A percentile compares a stretch with the other conserved stretches of the same genome.
Conservation (phyloP, 1,139 yeast species). For the Blastobotrys proliferans region DNA sequence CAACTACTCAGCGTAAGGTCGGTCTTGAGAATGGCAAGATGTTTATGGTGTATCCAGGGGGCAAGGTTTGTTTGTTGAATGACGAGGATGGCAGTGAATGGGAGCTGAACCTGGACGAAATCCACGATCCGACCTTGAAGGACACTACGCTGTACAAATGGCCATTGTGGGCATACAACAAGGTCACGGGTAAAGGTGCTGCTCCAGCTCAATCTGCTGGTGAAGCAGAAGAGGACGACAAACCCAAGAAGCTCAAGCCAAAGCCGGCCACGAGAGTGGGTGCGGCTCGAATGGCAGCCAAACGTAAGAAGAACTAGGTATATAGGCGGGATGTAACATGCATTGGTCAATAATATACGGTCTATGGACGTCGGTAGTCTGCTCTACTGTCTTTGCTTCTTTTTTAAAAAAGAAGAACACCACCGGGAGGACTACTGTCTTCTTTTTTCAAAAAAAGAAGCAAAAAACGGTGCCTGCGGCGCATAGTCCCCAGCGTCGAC, state of each 20-base stretch:
- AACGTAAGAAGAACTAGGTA: neutral
- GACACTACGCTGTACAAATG: constrained; percentile 53
- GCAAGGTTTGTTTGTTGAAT: constrained; percentile 62
- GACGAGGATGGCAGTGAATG: constrained; percentile 47
- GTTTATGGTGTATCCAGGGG: constrained; percentile 63
- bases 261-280: constrained; percentile 29
- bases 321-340: neutral
- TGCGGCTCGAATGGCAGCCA: constrained; percentile 15
- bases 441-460: too few relatives aligned
- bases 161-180: constrained; percentile 19
- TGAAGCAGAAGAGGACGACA: constrained; percentile 12
- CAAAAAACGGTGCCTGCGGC: too few relatives aligned
- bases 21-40: constrained; percentile 48
- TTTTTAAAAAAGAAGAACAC: too few relatives aligned
- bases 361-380: too few relatives aligned
- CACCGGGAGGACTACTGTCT: too few relatives aligned
- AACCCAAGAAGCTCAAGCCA: constrained; percentile 22
- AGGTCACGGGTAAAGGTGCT: constrained; percentile 20
- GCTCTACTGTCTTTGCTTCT: too few relatives aligned
- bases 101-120: constrained; percentile 36
- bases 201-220: neutral
- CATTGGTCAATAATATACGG: too few relatives aligned
- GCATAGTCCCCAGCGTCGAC: too few relatives aligned
- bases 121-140: constrained; percentile 44
- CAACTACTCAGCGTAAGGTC: constrained; percentile 34